Evolutionary conservation across 176 grass and related monocot genomes (phyloP).

Genomic region (Tillandsia leiboldiana): DNA sequence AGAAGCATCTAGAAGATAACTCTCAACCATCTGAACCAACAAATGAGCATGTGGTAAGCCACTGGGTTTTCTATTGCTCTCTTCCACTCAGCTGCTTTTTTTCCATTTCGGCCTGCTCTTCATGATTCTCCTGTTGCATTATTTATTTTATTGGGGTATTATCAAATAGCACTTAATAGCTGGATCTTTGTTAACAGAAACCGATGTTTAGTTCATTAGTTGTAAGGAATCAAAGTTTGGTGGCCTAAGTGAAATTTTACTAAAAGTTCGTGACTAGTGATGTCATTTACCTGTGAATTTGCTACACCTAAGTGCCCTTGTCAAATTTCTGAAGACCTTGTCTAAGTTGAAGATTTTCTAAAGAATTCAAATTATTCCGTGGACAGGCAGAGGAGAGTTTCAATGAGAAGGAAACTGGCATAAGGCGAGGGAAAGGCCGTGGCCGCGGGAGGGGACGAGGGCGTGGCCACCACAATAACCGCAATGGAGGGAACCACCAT

Average conservation of each 20-base stretch:
- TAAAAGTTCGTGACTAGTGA: too few relatives aligned
- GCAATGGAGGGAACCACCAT: conserved; percentile 19
- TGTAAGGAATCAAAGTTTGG: too few relatives aligned
- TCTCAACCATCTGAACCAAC: conserved; percentile 36
- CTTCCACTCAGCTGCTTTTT: neutral
- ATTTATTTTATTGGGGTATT: too few relatives aligned
- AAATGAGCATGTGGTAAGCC: conserved; percentile 48
- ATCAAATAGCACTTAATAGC: too few relatives aligned
- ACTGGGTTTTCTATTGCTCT: neutral
- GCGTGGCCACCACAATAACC: conserved; percentile 49
- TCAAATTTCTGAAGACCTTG: neutral
- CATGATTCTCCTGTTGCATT: too few relatives aligned
- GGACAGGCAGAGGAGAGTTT: conserved; percentile 46
- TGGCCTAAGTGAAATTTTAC: too few relatives aligned
- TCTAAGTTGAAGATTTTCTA: conserved; percentile 3
- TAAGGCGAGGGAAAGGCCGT: conserved; percentile 37
- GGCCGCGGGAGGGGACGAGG: conserved; percentile 49
- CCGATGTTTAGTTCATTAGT: too few relatives aligned
- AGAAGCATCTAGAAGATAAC: conserved; percentile 52
- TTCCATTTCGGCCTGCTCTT: neutral
- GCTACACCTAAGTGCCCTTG: neutral
- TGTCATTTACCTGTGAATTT: too few relatives aligned
- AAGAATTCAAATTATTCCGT: conserved; percentile 7
- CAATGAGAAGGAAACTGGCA: conserved; percentile 35
- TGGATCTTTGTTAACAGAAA: too few relatives aligned